Conservation (phyloP, 2,329 filamentous ascomycete genomes). For the Geosmithia morbida region DNA sequence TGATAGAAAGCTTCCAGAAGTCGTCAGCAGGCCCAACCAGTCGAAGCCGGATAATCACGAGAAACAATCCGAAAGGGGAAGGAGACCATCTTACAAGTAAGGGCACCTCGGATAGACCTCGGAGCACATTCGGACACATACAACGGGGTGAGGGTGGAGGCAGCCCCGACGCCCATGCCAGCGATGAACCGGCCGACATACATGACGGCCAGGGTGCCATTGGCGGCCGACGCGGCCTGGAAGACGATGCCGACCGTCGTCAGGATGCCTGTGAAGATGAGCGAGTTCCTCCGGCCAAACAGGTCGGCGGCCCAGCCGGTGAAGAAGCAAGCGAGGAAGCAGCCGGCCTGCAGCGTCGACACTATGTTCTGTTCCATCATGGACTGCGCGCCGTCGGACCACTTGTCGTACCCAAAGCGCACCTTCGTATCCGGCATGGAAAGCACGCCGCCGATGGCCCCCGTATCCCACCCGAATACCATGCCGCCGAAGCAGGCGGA, state of each 20-base stretch:
- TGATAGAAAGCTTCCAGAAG: conserved; percentile 26
- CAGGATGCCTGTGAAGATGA: conserved; percentile 41
- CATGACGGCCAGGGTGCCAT: conserved; percentile 44
- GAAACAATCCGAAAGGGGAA: background rate
- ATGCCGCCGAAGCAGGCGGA: conserved; percentile 54
- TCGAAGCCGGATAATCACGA: too few relatives aligned
- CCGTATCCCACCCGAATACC: conserved; percentile 38
- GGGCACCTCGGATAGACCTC: conserved; percentile 32
- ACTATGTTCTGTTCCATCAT: conserved; percentile 53
- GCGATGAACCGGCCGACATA: conserved; percentile 48
- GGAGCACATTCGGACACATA: conserved; percentile 35
- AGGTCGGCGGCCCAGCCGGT: conserved; percentile 37
- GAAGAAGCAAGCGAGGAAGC: conserved; percentile 48
- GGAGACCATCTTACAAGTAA: conserved; percentile 20
- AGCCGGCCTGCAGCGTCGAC: conserved; percentile 55
- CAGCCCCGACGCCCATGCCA: conserved; percentile 34
- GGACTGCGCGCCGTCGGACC: conserved; percentile 18
- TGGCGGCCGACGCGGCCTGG: conserved; percentile 39
- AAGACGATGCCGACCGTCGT: conserved; percentile 48
- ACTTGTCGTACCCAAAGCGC: conserved; percentile 19
- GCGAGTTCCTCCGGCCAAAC: conserved; percentile 37
- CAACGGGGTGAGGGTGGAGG: conserved; percentile 27
- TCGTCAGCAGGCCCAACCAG: background rate
- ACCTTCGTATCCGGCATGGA: conserved; percentile 42
- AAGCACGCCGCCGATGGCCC: conserved; percentile 54